Conservation (phyloP, 192 early-diverging fungal genomes). For the Helicostylum pulchrum region DNA sequence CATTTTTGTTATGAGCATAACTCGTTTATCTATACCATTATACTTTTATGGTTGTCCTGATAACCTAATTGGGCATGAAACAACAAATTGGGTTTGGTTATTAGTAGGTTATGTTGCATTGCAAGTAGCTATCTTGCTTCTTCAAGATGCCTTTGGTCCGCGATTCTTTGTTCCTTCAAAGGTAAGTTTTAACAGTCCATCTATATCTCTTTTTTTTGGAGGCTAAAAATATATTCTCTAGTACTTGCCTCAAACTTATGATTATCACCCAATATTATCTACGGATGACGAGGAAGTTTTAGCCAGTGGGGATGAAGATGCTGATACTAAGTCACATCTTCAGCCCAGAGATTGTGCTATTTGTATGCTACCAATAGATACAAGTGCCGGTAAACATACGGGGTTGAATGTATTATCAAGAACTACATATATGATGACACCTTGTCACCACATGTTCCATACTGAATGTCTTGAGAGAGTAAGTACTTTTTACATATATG, state of each 20-base stretch:
- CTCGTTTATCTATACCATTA: conserved; percentile 57
- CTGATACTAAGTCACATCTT: conserved; percentile 2
- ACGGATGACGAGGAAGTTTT: conserved; percentile 45
- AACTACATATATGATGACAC: conserved; percentile 70
- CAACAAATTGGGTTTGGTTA: conserved; percentile 50
- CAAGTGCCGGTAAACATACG: conserved; percentile 32
- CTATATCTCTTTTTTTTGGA: background rate
- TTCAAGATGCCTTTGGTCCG: conserved; percentile 68
- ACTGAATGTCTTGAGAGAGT: conserved; percentile 66
- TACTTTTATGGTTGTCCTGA: conserved; percentile 60
- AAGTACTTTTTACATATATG: background rate
- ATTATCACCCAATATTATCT: conserved; percentile 64
- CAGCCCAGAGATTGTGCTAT: conserved; percentile 60
- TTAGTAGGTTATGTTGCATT: conserved; percentile 54
- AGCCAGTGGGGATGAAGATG: conserved; percentile 12
- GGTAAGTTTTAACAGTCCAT: conserved; percentile 36
- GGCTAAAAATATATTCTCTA: conserved; percentile 3
- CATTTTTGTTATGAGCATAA: conserved; percentile 54
- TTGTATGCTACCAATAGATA: conserved; percentile 55
- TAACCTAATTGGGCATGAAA: conserved; percentile 51
- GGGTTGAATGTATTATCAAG: conserved; percentile 45
- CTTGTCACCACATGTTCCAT: conserved; percentile 78
- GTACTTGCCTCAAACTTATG: conserved; percentile 63
- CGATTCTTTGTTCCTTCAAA: conserved; percentile 70
- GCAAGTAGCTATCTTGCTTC: conserved; percentile 55